Evolutionary conservation across 2,329 filamentous ascomycete species (phyloP).

Genomic region (Ceratocystis diversiconidia): DNA sequence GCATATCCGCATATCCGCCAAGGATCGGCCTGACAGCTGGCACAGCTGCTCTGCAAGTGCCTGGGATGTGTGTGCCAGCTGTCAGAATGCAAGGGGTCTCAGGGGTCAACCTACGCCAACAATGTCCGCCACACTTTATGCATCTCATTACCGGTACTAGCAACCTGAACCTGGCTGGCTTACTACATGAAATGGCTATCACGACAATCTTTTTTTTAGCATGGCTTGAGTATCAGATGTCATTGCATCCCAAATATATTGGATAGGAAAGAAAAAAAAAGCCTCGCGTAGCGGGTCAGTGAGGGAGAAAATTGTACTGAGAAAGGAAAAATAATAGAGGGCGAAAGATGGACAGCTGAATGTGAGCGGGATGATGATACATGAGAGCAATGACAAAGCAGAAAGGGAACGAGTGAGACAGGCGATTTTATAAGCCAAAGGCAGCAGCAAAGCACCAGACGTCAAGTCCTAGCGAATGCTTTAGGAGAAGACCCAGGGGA

Average conservation of each 20-base stretch:
- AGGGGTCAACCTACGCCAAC: too few species aligned
- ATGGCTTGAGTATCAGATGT: neutral
- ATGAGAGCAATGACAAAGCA: neutral
- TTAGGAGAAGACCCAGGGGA: neutral
- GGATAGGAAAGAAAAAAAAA: neutral
- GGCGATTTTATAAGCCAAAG: neutral
- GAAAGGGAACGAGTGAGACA: neutral
- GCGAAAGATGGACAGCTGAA: neutral
- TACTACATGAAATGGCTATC: too few species aligned
- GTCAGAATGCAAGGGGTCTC: too few species aligned
- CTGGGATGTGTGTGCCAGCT: too few species aligned
- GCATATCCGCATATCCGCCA: too few species aligned
- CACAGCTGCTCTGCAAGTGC: too few species aligned
- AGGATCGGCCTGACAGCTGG: too few species aligned
- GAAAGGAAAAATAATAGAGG: neutral
- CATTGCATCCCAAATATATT: neutral
- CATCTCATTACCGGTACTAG: too few species aligned
- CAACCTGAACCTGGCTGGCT: too few species aligned
- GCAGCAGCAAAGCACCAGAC: neutral
- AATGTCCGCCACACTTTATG: too few species aligned
- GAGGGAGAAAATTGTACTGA: neutral
- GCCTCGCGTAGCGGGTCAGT: neutral
- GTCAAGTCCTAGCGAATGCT: neutral
- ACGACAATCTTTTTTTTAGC: too few species aligned
- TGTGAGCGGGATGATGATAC: neutral